phyloP scores from a whole-genome alignment of 768 basidiomycete genomes.

The Kwoniella botswanensis region DNA sequence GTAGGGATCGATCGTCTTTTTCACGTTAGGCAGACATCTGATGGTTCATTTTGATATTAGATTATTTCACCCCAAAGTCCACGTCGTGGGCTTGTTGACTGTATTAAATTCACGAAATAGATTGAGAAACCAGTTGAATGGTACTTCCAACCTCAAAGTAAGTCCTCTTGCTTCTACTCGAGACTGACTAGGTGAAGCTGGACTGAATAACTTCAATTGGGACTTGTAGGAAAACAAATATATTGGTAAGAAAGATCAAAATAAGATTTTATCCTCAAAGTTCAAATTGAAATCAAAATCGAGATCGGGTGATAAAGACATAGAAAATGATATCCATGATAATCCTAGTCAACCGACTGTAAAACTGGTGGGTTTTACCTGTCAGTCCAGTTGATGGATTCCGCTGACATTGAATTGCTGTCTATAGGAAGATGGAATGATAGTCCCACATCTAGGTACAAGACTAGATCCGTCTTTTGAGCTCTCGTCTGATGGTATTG shows the following conservation, averaged over 20 bases:
- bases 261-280: not conserved
- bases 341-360: not conserved
- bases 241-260: not conserved
- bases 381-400: not conserved
- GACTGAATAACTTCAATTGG: not conserved
- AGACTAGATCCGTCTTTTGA: not conserved
- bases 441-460: not conserved
- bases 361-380: not conserved
- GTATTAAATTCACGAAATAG: constrained; percentile 17
- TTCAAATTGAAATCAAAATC: not conserved
- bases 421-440: not conserved
- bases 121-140: constrained; percentile 6
- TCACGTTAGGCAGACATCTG: too few relatives aligned
- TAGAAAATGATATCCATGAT: not conserved
- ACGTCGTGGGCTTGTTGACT: constrained; percentile 19
- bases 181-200: not conserved
- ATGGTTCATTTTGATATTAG: not conserved
- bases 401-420: not conserved
- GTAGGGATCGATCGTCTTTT: not conserved
- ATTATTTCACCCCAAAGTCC: constrained; percentile 27
- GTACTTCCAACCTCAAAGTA: constrained; percentile 1
- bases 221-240: not conserved
- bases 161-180: not conserved
- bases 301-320: not conserved
- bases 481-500: too few relatives aligned